Evolutionary conservation across 352 stramenopile species (phyloP).

Genomic region (Phytophthora agathidicida): DNA sequence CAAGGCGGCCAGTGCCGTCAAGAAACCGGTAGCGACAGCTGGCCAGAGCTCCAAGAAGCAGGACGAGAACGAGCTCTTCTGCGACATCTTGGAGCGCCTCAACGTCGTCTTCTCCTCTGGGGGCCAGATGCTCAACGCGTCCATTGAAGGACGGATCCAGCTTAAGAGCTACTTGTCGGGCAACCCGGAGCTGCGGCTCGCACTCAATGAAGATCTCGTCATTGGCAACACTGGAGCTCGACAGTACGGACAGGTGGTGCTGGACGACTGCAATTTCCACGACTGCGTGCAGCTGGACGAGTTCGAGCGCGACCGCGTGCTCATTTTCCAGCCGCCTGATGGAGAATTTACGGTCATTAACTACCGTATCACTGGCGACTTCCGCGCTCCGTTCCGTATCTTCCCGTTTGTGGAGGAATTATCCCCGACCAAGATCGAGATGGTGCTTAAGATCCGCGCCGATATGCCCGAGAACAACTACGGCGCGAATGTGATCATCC

Average conservation of each 20-base stretch:
- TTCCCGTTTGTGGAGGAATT: conserved; percentile 97
- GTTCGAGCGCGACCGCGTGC: conserved; percentile 90
- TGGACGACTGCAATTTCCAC: conserved; percentile 99
- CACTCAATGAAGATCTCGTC: conserved; percentile 98
- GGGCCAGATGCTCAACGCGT: conserved; percentile 97
- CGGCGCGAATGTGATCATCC: conserved; percentile 96
- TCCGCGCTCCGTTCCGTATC: conserved; percentile 97
- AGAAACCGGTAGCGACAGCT: conserved; percentile 84
- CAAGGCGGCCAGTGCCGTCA: conserved; percentile 85
- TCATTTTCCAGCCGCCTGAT: conserved; percentile 88
- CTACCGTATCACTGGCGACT: conserved; percentile 98
- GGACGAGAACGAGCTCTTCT: conserved; percentile 99
- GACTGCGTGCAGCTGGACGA: conserved; percentile 98
- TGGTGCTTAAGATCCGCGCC: conserved; percentile 92
- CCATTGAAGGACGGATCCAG: conserved; percentile 97
- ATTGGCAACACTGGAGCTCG: conserved; percentile 88
- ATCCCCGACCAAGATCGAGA: conserved; percentile 94
- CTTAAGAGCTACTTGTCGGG: conserved; percentile 99
- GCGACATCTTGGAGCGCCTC: conserved; percentile 98
- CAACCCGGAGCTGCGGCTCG: conserved; percentile 96
- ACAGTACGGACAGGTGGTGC: conserved; percentile 91
- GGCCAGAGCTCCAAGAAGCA: conserved; percentile 81
- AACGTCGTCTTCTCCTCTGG: conserved; percentile 97
- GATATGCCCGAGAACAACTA: conserved; percentile 96
- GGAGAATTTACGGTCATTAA: conserved; percentile 94